These are phyloP conservation scores for Crithidia mellificae DNA, from an alignment of 208 protist genomes.

Conservation along the genomic window DNA sequence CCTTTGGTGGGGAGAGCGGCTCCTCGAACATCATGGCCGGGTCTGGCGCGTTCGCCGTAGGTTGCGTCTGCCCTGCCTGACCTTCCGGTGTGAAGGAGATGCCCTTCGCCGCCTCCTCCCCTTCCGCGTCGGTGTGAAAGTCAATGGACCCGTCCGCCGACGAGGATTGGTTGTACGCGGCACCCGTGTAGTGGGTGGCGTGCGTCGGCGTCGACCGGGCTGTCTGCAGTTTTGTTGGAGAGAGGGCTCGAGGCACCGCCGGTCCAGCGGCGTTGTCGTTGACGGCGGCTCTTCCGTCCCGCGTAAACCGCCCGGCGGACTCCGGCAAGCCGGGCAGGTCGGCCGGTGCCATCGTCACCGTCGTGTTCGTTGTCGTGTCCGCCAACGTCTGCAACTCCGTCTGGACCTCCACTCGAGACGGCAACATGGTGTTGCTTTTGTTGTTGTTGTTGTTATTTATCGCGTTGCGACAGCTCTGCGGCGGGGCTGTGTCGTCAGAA, in stretches of 20 bases:
- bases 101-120: background rate
- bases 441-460: background rate
- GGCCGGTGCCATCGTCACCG: background rate
- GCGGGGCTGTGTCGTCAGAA: background rate
- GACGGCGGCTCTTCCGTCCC: background rate
- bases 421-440: background rate
- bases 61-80: background rate
- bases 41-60: background rate
- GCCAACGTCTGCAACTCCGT: background rate
- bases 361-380: constrained; percentile 2
- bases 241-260: background rate
- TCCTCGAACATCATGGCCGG: background rate
- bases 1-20: background rate
- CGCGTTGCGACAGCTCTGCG: too few species aligned
- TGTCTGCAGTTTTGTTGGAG: background rate
- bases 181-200: too few species aligned
- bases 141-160: constrained; percentile 11
- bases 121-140: constrained; percentile 18
- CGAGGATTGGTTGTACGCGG: background rate
- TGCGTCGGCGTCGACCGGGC: constrained; percentile 1
- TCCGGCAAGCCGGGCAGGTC: background rate
- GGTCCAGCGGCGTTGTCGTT: too few species aligned
- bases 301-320: background rate
- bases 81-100: background rate
- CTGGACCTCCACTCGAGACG: background rate